These are phyloP conservation scores for Diaporthe humulicola DNA, from an alignment of 2,329 filamentous ascomycete genomes.

Conservation along the genomic window DNA sequence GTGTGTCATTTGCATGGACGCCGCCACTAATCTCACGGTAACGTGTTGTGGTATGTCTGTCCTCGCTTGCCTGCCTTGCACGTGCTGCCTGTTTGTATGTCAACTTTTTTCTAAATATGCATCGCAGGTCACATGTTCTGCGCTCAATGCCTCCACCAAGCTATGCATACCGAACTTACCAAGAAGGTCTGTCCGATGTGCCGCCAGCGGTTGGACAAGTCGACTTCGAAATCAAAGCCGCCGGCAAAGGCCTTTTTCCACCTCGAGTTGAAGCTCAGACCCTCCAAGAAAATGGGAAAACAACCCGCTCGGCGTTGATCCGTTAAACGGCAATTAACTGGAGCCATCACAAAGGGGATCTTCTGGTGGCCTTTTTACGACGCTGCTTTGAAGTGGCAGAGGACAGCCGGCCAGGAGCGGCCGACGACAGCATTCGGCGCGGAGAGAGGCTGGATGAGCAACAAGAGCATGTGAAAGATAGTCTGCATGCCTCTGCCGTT, in stretches of 20 bases:
- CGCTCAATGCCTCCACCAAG: constrained; percentile 71
- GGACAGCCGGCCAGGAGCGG: background rate
- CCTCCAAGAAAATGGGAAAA: constrained; percentile 66
- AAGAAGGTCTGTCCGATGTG: constrained; percentile 75
- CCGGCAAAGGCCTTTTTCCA: constrained; percentile 66
- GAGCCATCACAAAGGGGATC: too few relatives aligned
- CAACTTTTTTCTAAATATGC: constrained; percentile 28
- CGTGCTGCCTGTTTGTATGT: background rate
- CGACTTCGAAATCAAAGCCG: constrained; percentile 51
- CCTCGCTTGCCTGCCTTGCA: background rate
- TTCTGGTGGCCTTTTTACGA: background rate
- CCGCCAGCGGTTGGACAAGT: constrained; percentile 66
- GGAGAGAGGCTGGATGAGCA: background rate
- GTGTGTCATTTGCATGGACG: constrained; percentile 78
- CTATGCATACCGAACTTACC: constrained; percentile 68
- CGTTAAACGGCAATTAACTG: background rate
- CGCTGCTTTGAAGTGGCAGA: background rate
- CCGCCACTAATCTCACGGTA: constrained; percentile 68
- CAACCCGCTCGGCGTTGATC: constrained; percentile 35
- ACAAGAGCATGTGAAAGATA: background rate
- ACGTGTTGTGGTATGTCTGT: constrained; percentile 74
- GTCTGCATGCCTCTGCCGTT: background rate
- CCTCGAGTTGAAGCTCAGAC: constrained; percentile 74
- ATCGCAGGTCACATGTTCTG: constrained; percentile 74
- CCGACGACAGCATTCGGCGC: background rate